These are phyloP conservation scores for Pestalotiopsis sp. DNA, from an alignment of 2,329 filamentous ascomycete genomes.

Conservation along the genomic window DNA sequence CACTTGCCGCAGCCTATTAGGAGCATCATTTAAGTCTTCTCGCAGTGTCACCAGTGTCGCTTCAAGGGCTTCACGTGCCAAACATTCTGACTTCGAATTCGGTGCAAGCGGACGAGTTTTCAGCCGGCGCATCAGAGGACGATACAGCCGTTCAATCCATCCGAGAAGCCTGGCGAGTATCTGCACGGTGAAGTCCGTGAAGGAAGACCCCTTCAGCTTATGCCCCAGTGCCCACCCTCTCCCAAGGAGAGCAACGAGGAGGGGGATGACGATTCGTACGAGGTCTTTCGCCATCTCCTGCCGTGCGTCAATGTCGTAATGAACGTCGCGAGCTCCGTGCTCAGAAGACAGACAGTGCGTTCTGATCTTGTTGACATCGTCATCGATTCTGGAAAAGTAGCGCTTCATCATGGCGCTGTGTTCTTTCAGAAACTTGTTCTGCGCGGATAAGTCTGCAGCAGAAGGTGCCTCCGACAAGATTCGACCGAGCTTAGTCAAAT, in stretches of 20 bases:
- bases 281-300: conserved; percentile 25
- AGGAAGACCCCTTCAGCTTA: conserved; percentile 22
- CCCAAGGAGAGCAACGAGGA: conserved; percentile 25
- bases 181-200: conserved; percentile 24
- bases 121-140: conserved; percentile 19
- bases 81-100: background rate
- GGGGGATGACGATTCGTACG: conserved; percentile 25
- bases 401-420: conserved; percentile 24
- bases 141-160: conserved; percentile 27
- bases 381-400: conserved; percentile 26
- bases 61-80: conserved; percentile 20
- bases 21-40: conserved; percentile 17
- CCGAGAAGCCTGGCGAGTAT: conserved; percentile 24
- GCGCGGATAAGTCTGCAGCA: conserved; percentile 22
- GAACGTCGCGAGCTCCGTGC: background rate
- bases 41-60: conserved; percentile 19
- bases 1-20: conserved; percentile 19
- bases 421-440: conserved; percentile 27
- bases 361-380: conserved; percentile 23
- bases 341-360: conserved; percentile 16
- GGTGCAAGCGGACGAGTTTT: conserved; percentile 11
- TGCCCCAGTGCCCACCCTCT: conserved; percentile 27
- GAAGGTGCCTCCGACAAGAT: conserved; percentile 21
- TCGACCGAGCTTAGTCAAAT: conserved; percentile 28
- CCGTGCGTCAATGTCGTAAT: conserved; percentile 9